A percentile compares a stretch with the other conserved stretches of the same genome.
phyloP scores from a whole-genome alignment of 1,284 basidiomycete genomes.

The Hymenochaete sp. region DNA sequence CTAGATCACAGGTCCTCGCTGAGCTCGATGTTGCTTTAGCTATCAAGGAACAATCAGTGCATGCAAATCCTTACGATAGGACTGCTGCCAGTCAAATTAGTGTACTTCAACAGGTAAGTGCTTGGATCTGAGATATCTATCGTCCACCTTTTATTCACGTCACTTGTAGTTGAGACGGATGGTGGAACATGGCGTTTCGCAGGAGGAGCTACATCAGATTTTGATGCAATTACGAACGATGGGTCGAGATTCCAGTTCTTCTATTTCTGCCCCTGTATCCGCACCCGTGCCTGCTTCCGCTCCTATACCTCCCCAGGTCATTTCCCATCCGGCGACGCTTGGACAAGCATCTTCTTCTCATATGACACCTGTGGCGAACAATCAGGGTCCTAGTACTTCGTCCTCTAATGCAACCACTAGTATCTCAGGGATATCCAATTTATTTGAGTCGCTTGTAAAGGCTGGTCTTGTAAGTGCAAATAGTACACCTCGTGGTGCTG shows the following conservation, averaged over 20 bases:
- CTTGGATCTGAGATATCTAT: background rate
- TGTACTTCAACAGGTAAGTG: constrained; percentile 63
- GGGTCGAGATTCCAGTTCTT: constrained; percentile 31
- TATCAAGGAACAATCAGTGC: constrained; percentile 62
- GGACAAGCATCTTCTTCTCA: too few relatives aligned
- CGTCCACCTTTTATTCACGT: constrained; percentile 1
- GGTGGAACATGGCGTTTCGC: constrained; percentile 72
- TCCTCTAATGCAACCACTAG: constrained; percentile 14
- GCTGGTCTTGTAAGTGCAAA: constrained; percentile 58
- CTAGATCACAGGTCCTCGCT: constrained; percentile 67
- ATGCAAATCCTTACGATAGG: constrained; percentile 59
- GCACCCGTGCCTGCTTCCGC: constrained; percentile 15
- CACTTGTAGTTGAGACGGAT: constrained; percentile 57
- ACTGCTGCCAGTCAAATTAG: constrained; percentile 55
- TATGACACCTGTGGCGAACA: background rate
- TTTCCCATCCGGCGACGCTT: constrained; percentile 17
- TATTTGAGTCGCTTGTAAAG: constrained; percentile 61
- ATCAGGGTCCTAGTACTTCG: constrained; percentile 13
- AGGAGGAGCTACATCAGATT: constrained; percentile 74
- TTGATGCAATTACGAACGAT: constrained; percentile 66
- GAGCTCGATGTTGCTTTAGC: constrained; percentile 72
- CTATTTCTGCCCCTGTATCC: constrained; percentile 31
- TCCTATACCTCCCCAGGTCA: constrained; percentile 7
- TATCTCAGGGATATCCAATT: constrained; percentile 40
- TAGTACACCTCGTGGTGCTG: constrained; percentile 41